phyloP scores from a whole-genome alignment of 2,329 filamentous ascomycete genomes.

The Aspergillus tubingensis region DNA sequence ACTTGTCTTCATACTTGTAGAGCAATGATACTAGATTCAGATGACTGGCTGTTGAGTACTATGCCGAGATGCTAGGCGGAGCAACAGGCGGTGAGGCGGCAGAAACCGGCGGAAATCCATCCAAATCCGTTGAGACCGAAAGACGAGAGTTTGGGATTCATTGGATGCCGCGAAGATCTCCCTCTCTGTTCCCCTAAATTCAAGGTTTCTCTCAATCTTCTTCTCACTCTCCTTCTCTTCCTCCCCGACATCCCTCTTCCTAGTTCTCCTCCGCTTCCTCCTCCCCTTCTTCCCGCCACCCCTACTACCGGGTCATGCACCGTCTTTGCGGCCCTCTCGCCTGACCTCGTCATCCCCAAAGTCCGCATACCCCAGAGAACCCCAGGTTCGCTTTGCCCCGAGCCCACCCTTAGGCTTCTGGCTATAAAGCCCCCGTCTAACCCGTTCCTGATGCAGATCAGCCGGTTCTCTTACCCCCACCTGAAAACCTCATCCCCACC shows the following conservation, averaged over 20 bases:
- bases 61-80: not conserved
- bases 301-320: slow-evolving; percentile 18
- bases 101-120: not conserved
- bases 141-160: not conserved
- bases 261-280: not conserved
- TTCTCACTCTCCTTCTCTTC: not conserved
- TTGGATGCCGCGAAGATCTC: not conserved
- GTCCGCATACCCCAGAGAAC: slow-evolving; percentile 9
- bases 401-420: not conserved
- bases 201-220: not conserved
- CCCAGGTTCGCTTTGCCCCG: slow-evolving; percentile 6
- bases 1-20: not conserved
- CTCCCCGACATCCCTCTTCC: not conserved
- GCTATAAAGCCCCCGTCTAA: not conserved
- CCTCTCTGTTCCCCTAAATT: not conserved
- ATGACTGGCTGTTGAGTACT: no score
- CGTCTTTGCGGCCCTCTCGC: slow-evolving; percentile 13
- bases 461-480: not conserved
- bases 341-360: slow-evolving; percentile 18
- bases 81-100: slow-evolving; percentile 11
- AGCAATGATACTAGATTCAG: no score
- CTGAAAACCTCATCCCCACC: not conserved
- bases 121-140: not conserved
- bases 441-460: not conserved
- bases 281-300: not conserved